Base-by-base conservation (phyloP, 345 rosid species). In the Populus pruinosa region DNA sequence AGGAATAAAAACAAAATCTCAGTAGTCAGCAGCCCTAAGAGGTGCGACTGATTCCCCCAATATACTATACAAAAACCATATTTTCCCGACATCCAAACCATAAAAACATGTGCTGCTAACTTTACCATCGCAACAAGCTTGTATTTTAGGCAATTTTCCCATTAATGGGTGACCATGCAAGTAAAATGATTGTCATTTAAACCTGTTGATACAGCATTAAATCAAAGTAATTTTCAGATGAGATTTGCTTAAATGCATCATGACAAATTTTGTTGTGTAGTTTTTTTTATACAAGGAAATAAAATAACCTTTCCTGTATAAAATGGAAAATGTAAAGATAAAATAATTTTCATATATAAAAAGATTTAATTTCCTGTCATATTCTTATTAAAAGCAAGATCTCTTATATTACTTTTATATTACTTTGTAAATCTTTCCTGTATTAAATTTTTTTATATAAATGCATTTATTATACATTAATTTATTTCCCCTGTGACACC, bases 11-110 rank as follows among this genome's bases (percentile, higher is more conserved):
- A 74, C 20, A 75, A 78, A 43, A 70, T 76, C 83, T 79, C 81
- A 44, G 71, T 33, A 53, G 53, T 47, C 78, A 83, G 82, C 84
- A 72, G 72, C 81, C 80, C 81, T 33, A 14, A 9, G 38, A 76
- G 65, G 70, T 41, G 79, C 76, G 62, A 61, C 50, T 14, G 38
- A 65, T 13, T 65, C 78, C 87, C 78, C 81, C 72, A 80, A 55
- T 68, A 72, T 64, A 50, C 62, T 77, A 63, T 73, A 76, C 83
- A 84, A 80, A 76, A 71, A 47, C 62, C 82, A 71, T 67, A 8
- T 38, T 76, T 31, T 77, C 70, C 64, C 43, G 66, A 65, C 71
- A 23, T 67, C 41, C 70, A 72, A 49, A 77, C 61, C 83, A 71
- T 27, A 27, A 27, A 27, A 67, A 69, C 20, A 20, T 59, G 9